phyloP scores from a whole-genome alignment of 2,329 filamentous ascomycete species.

The Zopfia rhizophila region DNA sequence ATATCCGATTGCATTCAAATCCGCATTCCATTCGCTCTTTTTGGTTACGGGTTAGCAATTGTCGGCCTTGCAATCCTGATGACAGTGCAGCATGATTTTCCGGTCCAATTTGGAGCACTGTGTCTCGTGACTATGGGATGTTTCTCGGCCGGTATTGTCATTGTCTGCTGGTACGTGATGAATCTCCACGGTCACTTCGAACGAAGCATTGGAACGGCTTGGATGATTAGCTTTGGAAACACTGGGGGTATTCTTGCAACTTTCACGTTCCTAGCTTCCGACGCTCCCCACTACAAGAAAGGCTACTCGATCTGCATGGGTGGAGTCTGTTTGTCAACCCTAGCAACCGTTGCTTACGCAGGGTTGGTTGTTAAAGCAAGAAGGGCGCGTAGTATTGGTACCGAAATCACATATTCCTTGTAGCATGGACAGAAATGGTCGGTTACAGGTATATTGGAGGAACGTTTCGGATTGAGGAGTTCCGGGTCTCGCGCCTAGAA shows the following conservation, averaged over 20 bases:
- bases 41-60: conserved; percentile 59
- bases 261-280: conserved; percentile 58
- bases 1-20: conserved; percentile 17
- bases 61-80: conserved; percentile 64
- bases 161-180: conserved; percentile 51
- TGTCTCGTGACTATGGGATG: conserved; percentile 46
- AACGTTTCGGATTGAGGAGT: no score
- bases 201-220: conserved; percentile 60
- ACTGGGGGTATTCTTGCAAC: conserved; percentile 58
- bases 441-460: no score
- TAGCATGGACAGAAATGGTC: no score
- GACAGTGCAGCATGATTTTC: conserved; percentile 51
- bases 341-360: conserved; percentile 2
- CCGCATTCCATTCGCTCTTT: conserved; percentile 58
- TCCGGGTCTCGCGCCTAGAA: no score
- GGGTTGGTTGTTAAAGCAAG: neutral
- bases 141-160: conserved; percentile 32
- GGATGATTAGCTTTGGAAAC: conserved; percentile 60
- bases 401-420: conserved; percentile 1
- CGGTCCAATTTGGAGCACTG: conserved; percentile 42
- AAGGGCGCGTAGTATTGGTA: neutral
- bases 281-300: conserved; percentile 56
- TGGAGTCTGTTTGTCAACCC: neutral
- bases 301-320: conserved; percentile 59
- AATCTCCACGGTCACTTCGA: conserved; percentile 63